Conservation (phyloP, 441 rosid species). For the Adansonia madagascariensis region DNA sequence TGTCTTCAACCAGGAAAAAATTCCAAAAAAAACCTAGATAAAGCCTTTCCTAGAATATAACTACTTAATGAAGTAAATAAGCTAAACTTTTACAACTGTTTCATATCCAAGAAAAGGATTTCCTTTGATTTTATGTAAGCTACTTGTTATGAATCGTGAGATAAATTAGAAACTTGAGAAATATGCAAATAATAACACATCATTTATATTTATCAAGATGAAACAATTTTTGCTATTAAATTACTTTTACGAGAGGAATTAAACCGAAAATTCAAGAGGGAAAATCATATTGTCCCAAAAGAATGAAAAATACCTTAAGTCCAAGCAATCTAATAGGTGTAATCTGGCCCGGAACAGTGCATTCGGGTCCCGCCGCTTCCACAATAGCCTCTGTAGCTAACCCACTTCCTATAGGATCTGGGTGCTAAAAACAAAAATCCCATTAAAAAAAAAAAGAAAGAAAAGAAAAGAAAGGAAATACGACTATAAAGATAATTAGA, state of each 20-base stretch:
- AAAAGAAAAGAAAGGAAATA: neutral
- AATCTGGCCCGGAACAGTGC: constrained; percentile 82
- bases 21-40: neutral
- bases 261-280: neutral
- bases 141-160: neutral
- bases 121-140: neutral
- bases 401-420: constrained; percentile 83
- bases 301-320: constrained; percentile 54
- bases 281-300: neutral
- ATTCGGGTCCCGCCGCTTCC: constrained; percentile 95
- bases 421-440: constrained; percentile 46
- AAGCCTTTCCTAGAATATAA: neutral
- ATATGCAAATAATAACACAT: neutral
- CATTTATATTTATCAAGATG: neutral
- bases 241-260: neutral
- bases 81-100: neutral
- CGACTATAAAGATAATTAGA: neutral
- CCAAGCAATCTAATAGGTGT: constrained; percentile 80
- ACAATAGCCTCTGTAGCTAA: constrained; percentile 71
- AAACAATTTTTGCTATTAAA: neutral
- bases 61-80: neutral
- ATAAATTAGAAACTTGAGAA: neutral
- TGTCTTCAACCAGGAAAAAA: neutral
- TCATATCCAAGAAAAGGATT: neutral
- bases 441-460: neutral